Evolutionary conservation across 2,329 filamentous ascomycete species (phyloP).

Genomic region (Westerdykella sp.): DNA sequence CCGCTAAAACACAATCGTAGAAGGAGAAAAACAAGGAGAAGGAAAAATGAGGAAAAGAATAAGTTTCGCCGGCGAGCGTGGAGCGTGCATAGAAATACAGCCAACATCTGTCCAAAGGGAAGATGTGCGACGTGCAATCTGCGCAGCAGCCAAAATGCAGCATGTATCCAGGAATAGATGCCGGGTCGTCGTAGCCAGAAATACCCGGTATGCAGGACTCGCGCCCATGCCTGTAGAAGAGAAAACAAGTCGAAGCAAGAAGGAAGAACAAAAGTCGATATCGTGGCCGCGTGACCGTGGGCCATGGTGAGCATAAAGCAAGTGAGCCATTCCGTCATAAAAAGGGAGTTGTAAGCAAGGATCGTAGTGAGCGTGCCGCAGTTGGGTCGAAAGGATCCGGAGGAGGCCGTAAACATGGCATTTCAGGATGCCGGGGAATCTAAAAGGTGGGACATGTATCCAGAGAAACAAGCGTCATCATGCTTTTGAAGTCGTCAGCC

Average conservation of each 20-base stretch:
- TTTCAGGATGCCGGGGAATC: slow-evolving; percentile 34
- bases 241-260: slow-evolving; percentile 10
- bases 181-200: background rate
- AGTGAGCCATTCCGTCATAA: slow-evolving; percentile 14
- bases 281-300: slow-evolving; percentile 10
- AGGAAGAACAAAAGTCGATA: slow-evolving; percentile 1
- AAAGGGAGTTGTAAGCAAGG: slow-evolving; percentile 1
- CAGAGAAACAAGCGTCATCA: slow-evolving; percentile 21
- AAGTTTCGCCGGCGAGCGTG: slow-evolving; percentile 1
- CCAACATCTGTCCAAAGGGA: slow-evolving; percentile 2
- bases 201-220: slow-evolving; percentile 2
- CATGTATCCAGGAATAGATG: background rate
- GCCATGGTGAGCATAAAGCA: slow-evolving; percentile 17
- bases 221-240: slow-evolving; percentile 9
- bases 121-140: slow-evolving; percentile 1
- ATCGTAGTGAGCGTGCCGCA: background rate
- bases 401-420: slow-evolving; percentile 29
- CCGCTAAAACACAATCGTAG: slow-evolving; percentile 35
- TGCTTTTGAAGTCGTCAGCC: slow-evolving; percentile 31
- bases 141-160: background rate
- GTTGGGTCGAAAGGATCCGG: slow-evolving; percentile 13
- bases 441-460: slow-evolving; percentile 25
- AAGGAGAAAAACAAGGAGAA: slow-evolving; percentile 10
- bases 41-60: slow-evolving; percentile 4
- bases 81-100: slow-evolving; percentile 2